These are phyloP conservation scores for Simmondsia chinensis DNA, from an alignment of 148 eudicot genomes.

Conservation along the genomic window DNA sequence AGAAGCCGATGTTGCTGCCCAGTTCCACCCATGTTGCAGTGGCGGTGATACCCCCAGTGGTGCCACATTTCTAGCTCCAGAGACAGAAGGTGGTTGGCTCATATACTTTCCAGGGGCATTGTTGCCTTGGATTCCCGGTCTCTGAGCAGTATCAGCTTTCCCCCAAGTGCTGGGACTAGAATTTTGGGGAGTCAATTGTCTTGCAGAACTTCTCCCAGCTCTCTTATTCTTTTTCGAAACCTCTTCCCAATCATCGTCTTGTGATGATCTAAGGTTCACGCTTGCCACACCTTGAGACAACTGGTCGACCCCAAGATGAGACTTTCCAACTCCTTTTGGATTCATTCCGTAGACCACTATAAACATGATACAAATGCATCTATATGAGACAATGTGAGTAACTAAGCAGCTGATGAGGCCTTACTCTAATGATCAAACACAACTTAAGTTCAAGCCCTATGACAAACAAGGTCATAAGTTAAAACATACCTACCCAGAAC, in stretches of 20 bases:
- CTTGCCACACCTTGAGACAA: conserved; percentile 28
- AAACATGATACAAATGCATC: too few relatives aligned
- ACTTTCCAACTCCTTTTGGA: too few relatives aligned
- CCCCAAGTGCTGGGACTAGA: conserved; percentile 43
- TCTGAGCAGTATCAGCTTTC: conserved; percentile 23
- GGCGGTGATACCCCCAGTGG: conserved; percentile 26
- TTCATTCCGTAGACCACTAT: too few relatives aligned
- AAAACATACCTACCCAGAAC: too few relatives aligned
- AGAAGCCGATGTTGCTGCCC: conserved; percentile 18
- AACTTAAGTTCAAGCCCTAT: too few relatives aligned
- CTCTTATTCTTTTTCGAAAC: conserved; percentile 26
- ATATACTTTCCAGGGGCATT: conserved; percentile 17
- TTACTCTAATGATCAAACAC: too few relatives aligned
- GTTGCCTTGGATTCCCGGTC: conserved; percentile 18
- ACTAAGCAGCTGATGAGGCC: too few relatives aligned
- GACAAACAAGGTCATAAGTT: too few relatives aligned
- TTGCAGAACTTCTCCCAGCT: conserved; percentile 18
- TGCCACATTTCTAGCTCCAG: conserved; percentile 9
- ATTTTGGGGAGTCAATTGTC: conserved; percentile 21
- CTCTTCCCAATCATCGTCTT: conserved; percentile 46
- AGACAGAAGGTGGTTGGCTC: conserved; percentile 8
- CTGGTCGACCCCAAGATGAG: conserved; percentile 22
- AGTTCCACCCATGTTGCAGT: conserved; percentile 31
- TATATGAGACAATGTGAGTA: too few relatives aligned
- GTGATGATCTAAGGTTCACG: conserved; percentile 24